A percentile compares a stretch with the other conserved stretches of the same genome.
These are phyloP conservation scores for Aspergillus melleus DNA, from an alignment of 2,329 filamentous ascomycete genomes.

Conservation along the genomic window DNA sequence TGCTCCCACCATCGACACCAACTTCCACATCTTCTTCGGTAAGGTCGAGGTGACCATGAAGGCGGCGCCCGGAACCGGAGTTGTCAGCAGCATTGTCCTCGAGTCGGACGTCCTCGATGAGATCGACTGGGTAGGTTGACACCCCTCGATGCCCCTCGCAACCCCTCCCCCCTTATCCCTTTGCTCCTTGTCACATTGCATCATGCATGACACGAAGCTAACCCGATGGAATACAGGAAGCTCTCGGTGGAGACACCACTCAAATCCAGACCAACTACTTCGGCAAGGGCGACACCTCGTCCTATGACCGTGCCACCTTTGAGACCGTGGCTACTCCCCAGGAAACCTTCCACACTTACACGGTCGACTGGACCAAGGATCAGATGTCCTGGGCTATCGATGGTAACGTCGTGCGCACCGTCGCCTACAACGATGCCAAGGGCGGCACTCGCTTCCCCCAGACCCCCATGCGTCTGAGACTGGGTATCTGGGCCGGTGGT, in stretches of 20 bases:
- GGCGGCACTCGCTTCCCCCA: constrained; percentile 65
- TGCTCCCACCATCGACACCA: constrained; percentile 78
- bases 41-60: constrained; percentile 83
- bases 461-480: constrained; percentile 70
- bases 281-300: constrained; percentile 77
- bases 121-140: constrained; percentile 79
- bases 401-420: constrained; percentile 60
- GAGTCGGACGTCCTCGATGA: constrained; percentile 94
- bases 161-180: neutral
- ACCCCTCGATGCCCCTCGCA: constrained; percentile 55
- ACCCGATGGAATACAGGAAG: constrained; percentile 28
- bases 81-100: constrained; percentile 88
- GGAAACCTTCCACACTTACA: constrained; percentile 46
- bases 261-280: constrained; percentile 86
- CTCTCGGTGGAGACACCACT: constrained; percentile 35
- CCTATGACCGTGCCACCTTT: constrained; percentile 82
- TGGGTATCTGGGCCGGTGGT: constrained; percentile 71
- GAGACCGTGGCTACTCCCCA: constrained; percentile 64
- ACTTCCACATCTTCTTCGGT: constrained; percentile 99
- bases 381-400: constrained; percentile 67
- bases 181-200: constrained; percentile 46
- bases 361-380: constrained; percentile 66
- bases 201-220: neutral
- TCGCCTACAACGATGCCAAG: constrained; percentile 60
- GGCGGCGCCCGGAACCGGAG: constrained; percentile 80